Percentiles rank a stretch among this genome's conserved stretches.
Evolutionary conservation across 129 eudicot species (phyloP).

Genomic region (Lactuca sativa): DNA sequence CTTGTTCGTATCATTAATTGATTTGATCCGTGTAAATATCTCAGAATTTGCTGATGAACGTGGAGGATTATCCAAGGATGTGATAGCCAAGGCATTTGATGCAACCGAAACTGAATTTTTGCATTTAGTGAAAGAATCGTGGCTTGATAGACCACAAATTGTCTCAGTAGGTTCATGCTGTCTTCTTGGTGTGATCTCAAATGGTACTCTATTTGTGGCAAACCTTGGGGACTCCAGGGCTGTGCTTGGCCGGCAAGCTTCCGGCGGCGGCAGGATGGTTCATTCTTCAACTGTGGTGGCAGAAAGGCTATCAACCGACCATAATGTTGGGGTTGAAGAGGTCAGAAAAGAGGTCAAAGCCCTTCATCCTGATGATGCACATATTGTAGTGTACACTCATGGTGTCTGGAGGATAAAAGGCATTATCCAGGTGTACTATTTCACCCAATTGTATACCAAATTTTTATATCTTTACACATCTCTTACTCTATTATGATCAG

Average conservation of each 20-base stretch:
- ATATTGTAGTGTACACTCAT: constrained; percentile 54
- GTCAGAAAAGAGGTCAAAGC: constrained; percentile 72
- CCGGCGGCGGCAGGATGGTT: constrained; percentile 32
- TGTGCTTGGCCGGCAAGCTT: constrained; percentile 56
- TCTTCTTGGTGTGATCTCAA: constrained; percentile 61
- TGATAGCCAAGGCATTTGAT: constrained; percentile 56
- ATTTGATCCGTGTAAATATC: constrained; percentile 7
- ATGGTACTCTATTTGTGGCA: constrained; percentile 62
- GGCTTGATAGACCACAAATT: constrained; percentile 58
- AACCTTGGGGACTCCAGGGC: constrained; percentile 76
- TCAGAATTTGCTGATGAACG: constrained; percentile 54
- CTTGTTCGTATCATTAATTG: not conserved
- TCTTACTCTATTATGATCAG: constrained; percentile 30
- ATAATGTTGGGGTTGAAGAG: constrained; percentile 65
- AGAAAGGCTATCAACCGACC: constrained; percentile 65
- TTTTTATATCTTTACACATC: constrained; percentile 1
- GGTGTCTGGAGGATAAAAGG: constrained; percentile 82
- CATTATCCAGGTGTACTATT: constrained; percentile 69
- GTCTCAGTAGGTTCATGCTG: constrained; percentile 72
- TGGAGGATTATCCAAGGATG: constrained; percentile 64
- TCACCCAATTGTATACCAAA: not conserved
- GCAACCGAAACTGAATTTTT: constrained; percentile 61
- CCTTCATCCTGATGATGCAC: constrained; percentile 74
- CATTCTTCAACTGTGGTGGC: constrained; percentile 51
- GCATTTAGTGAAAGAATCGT: constrained; percentile 52